A percentile compares a stretch with the other conserved stretches of the same genome.
Conservation (phyloP, 768 basidiomycete species). For the Artomyces pyxidatus region DNA sequence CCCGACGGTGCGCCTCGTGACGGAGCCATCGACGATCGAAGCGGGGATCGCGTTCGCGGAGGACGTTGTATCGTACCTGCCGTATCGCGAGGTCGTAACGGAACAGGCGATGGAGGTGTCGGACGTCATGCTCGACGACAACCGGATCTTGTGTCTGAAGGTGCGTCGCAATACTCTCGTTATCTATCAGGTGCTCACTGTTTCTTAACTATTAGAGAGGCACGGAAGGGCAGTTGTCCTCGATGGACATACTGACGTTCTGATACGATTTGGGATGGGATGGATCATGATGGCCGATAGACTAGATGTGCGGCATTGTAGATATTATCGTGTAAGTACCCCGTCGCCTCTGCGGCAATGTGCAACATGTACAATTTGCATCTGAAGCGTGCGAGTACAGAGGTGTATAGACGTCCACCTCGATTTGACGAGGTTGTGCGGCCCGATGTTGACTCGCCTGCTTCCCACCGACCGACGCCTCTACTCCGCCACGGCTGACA, state of each 20-base stretch:
- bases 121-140: constrained; percentile 53
- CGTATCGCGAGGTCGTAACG: constrained; percentile 45
- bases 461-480: too few species aligned
- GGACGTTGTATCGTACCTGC: constrained; percentile 39
- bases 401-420: too few species aligned
- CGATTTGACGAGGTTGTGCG: too few species aligned
- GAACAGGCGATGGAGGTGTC: constrained; percentile 40
- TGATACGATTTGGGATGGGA: too few species aligned
- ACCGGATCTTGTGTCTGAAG: constrained; percentile 39
- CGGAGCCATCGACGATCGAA: constrained; percentile 31
- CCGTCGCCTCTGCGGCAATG: too few species aligned
- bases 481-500: too few species aligned
- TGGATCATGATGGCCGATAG: too few species aligned
- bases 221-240: background rate
- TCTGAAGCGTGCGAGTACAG: too few species aligned
- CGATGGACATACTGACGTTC: background rate
- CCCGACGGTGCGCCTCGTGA: constrained; percentile 24
- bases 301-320: too few species aligned
- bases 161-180: constrained; percentile 20
- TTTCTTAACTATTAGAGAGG: background rate
- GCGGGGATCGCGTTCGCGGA: constrained; percentile 39
- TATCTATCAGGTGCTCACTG: background rate
- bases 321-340: too few species aligned
- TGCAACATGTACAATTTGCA: too few species aligned
- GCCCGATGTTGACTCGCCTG: too few species aligned